Evolutionary conservation across 495 filamentous ascomycete species (phyloP), one percentile per base, ranked within the genome.

Genomic region (Parathielavia appendiculata): DNA sequence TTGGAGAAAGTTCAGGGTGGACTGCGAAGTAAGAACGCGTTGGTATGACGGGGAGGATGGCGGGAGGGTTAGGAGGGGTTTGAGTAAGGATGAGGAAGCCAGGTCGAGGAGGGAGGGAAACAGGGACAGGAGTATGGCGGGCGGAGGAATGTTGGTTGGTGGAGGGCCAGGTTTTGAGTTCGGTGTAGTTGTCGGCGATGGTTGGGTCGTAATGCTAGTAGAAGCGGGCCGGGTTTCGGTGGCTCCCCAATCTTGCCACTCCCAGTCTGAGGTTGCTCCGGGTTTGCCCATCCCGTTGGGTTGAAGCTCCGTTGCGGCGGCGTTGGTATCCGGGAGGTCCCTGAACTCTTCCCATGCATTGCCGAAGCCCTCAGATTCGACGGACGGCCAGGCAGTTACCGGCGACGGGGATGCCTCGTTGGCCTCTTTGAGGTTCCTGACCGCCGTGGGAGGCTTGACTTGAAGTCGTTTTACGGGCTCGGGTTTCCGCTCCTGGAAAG

Each of bases 71-170:
- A 76, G 72, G 11, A 86, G 74, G 44, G 80, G 75, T 30, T 80
- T 76, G 59, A 88, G 79, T 14, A 89, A 70, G 7, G 71, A 70
- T 2, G 70, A 65, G 46, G 75, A 71, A 23, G 81, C 78, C 9
- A 83, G 72, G 20, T 83, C 76, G 59, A 93, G 79, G 7, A 90
- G 67, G 13, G 77, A 70, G 26, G 88, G 81, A 66, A 96, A 89
- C 11, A 90, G 69, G 38, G 89, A 79, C 23, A 98, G 78, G 6
- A 97, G 75, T 47, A 93, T 75, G 16, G 88, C 87, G 9, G 95
- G 95, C 2, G 93, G 91, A 19, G 93, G 92, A 5, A 96, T 83
- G 69, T 95, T 96, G 10, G 86, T 89, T 54, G 91, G 91, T 7
- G 90, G 89, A 36, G 76, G 69, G 22, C 69, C 66, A 0, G 51